Evolutionary conservation across 768 basidiomycete species (phyloP), one percentile per base, ranked within the genome.

Genomic region (Termitomyces eurrhizus): DNA sequence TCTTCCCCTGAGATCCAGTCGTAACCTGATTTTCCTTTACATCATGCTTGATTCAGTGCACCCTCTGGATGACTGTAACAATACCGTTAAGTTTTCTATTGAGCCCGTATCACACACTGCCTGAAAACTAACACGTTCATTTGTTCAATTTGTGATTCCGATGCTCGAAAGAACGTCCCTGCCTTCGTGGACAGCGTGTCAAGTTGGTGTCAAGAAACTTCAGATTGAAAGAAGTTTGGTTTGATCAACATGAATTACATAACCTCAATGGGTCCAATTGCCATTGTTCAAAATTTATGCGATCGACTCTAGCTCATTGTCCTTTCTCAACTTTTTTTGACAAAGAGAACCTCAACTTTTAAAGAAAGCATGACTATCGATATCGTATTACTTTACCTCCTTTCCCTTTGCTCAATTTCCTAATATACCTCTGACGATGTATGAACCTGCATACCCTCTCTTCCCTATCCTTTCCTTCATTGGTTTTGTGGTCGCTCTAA

Each of bases 391-490:
- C n/a, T 44, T 21, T 44, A 9, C 42, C 8, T 44, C 42, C 41
- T 42, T 42, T 42, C 7, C 42, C 42, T 44, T n/a, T n/a, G n/a
- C 42, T 44, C 18, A 3, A 11, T 44, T 44, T 21, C 42, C 42
- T n/a, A 44, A 44, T n/a, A 8, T n/a, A 44, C 9, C n/a, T 44
- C n/a, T 44, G 4, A 51, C 13, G 58, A 62, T 65, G 62, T 49
- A 32, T 3, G 71, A 75, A 54, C 66, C 67, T 0, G 69, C 71
- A 0, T 75, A 71, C 52, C 74, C 74, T 26, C 63, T 80, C 3
- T 81, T 75, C 62, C 70, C 78, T 3, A 59, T 69, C 7, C 68
- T 73, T 52, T 67, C 81, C 21, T 83, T 84, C 55, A 39, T 80
- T 4, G 77, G 79, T 5, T 80, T 82, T 61, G 7, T 84, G 21